Base-by-base conservation (phyloP, 495 filamentous ascomycete species). In the Podospora pseudopauciseta region DNA sequence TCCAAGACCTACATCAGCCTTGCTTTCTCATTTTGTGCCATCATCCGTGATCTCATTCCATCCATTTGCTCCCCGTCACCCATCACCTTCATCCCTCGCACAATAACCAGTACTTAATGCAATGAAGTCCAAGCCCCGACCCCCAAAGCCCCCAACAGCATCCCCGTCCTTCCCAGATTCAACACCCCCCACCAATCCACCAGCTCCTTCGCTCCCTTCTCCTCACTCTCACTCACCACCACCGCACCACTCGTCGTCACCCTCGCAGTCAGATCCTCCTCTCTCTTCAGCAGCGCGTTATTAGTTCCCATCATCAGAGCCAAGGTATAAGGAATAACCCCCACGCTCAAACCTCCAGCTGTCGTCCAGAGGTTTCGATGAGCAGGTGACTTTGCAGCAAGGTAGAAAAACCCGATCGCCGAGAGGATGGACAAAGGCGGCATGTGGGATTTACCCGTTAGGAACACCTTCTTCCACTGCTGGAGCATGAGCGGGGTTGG, bases 171-270 rank as follows among this genome's bases (percentile, higher is more conserved):
- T 6, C 76, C 82, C 58, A 87, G 60, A 73, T 88, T 88, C 73
- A 86, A 64, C 64, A 77, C 77, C n/a, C 76, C 86, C 86, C 86
- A 89, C 63, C 72, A 71, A 74, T 87, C 84, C 2, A 89, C 74
- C 70, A 88, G 69, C 34, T 72, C 76, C 70, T 85, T 80, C 34
- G 80, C 75, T 1, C 76, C 77, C 62, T 23, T 49, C 66, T 60
- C 65, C 68, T 66, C 58, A 34, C 59, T 49, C 69, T 23, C 63
- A 7, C n/a, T 28, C 2, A 59, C 62, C 62, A 20, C 65, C 16
- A 54, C 63, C 69, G 67, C 59, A 2, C 26, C 65, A 53, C 67
- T 54, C 11, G 15, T 53, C 30, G 64, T 26, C 20, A 39, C 63
- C 64, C 71, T 56, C n/a, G 63, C 69, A 62, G 73, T 74, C n/a